Evolutionary conservation across 257 asterid species (phyloP), one percentile per base, ranked within the genome.

Genomic region (Nicotiana knightiana): DNA sequence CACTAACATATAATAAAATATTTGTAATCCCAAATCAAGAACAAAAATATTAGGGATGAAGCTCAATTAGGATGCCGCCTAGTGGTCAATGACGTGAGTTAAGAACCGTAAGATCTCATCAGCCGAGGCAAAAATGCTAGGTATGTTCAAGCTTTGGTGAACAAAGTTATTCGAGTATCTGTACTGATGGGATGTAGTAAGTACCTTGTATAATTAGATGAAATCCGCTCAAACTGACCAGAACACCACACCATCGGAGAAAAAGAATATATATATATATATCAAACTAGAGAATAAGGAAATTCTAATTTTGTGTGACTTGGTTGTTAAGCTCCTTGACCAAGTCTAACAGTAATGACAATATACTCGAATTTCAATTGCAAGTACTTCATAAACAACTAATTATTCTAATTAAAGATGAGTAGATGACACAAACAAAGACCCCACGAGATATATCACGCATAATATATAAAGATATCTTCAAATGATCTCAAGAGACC

Each of bases 251-350:
- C 10, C 11, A 43, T 43, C 3, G 11, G 1, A 43, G 8, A 43
- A 43, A 43, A 39, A 39, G 48, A 73, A 73, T 33, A 39, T 21
- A 21, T 21, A 21, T 21, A 21, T 21, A 21, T 21, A 21, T 73
- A 62, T 48, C 79, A 7, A 73, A 13, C 13, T 48, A 73, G 28
- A 43, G 62, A 73, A 48, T 48, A 3, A 26, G 16, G 26, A 24
- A 73, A 48, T 26, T 51, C 26, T 70, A 46, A 24, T 73, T 48
- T 48, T 51, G 53, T 73, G 39, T 73, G 62, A 48, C 43, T 51
- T 51, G 79, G 63, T 73, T 51, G 63, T 73, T 73, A 71, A 61
- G 63, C 79, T 26, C 63, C 43, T 24, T 51, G 43, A 73, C 79
- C 79, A 73, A 73, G 63, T 26, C 79, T 15, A 48, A 51, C 63